A percentile compares a stretch with the other conserved stretches of the same genome.
These are phyloP conservation scores for Neostapfia colusana DNA, from an alignment of 176 grass and related monocot genomes.

Conservation along the genomic window DNA sequence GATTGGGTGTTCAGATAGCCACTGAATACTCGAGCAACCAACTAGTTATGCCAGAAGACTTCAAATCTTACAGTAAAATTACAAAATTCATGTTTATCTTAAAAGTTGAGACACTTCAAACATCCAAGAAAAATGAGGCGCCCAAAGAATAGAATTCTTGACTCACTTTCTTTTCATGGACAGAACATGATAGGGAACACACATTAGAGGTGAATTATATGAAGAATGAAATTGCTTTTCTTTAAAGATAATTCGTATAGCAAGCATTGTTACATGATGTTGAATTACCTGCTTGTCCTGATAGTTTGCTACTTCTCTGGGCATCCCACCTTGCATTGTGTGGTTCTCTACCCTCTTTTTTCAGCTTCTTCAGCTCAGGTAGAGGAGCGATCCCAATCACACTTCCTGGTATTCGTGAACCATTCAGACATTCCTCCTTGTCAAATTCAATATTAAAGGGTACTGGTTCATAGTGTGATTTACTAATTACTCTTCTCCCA, in stretches of 20 bases:
- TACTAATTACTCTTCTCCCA: conserved; percentile 77
- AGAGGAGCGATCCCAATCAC: conserved; percentile 48
- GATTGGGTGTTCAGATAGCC: conserved; percentile 7
- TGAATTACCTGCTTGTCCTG: conserved; percentile 59
- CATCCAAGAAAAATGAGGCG: neutral
- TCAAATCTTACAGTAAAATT: neutral
- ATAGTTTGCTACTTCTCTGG: conserved; percentile 34
- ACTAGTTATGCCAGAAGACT: conserved; percentile 9
- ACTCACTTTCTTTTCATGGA: conserved; percentile 18
- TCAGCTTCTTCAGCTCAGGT: conserved; percentile 58
- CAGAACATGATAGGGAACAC: neutral
- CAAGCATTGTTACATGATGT: conserved; percentile 18
- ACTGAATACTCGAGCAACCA: neutral
- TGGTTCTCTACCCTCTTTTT: conserved; percentile 41
- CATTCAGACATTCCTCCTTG: conserved; percentile 30
- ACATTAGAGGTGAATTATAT: neutral
- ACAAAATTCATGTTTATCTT: conserved; percentile 14
- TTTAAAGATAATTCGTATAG: conserved; percentile 12
- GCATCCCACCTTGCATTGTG: conserved; percentile 6
- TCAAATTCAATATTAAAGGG: conserved; percentile 38
- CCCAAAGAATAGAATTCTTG: neutral
- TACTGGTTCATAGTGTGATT: conserved; percentile 56
- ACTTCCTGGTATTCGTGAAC: conserved; percentile 38
- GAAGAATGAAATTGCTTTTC: neutral
- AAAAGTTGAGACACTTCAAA: neutral